Evolutionary conservation across 1,284 basidiomycete species (phyloP), one percentile per base, ranked within the genome.

Genomic region (Pseudozyma pruni): DNA sequence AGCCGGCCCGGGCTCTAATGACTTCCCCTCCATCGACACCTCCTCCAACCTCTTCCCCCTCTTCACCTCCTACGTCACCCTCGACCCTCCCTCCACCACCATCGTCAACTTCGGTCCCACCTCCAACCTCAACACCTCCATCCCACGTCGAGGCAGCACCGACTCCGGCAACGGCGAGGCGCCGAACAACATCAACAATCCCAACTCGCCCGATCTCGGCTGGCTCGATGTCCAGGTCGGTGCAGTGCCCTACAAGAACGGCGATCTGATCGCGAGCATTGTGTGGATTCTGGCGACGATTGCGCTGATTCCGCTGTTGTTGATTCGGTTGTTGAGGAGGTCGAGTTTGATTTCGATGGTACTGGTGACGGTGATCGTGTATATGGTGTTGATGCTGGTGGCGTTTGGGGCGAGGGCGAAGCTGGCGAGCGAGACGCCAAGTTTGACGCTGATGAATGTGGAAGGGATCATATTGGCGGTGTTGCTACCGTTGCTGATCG

Each of bases 151-250:
- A 29, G 67, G 44, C 13, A 42, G 29, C n/a, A 22, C 35, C 17
- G 52, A 46, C 7, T 64, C 59, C 1, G 72, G 72, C 19, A 74
- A 74, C 40, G 69, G 69, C 17, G 55, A 62, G 32, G 57, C 69
- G 8, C 58, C 72, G 1, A 33, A 43, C 5, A 61, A 74, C 52
- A 72, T 74, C 49, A 72, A 67, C 57, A 74, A 74, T 32, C 60
- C 61, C 20, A 55, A 74, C 43, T 56, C 56, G 10, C 73, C 73
- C 39, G 64, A 75, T 34, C 35, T 75, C 7, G 70, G 70, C 8
- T 75, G 73, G 73, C 51, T 75, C 29, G 73, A 75, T 39, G 44
- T 61, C 4, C 61, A 74, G 31, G 57, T 75, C 23, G 70, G 73
- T 22, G 66, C 39, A 0, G 62, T 75, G 2, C 70, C 73, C 3